These are phyloP conservation scores for Anthracocystis walkeri DNA, from an alignment of 1,284 basidiomycete genomes.

Conservation along the genomic window DNA sequence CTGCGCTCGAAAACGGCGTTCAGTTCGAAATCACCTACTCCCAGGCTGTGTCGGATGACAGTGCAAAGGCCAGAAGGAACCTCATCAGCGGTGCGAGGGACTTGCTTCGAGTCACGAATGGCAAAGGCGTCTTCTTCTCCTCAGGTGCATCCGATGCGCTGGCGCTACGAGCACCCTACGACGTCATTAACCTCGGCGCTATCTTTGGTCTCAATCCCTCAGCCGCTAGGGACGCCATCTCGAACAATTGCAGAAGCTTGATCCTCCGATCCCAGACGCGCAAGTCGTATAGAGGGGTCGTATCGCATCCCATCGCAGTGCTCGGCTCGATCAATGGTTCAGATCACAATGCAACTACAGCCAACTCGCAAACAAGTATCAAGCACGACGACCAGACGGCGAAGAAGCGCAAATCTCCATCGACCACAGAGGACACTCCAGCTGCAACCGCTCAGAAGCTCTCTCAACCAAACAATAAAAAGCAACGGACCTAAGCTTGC, in stretches of 20 bases:
- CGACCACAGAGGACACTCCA: not conserved
- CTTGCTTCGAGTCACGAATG: slow-evolving; percentile 63
- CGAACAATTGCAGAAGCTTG: slow-evolving; percentile 52
- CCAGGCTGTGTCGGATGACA: slow-evolving; percentile 34
- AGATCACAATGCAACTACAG: not conserved
- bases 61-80: slow-evolving; percentile 52
- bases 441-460: not conserved
- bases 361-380: not conserved
- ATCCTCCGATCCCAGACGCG: slow-evolving; percentile 56
- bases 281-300: slow-evolving; percentile 57
- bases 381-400: not conserved
- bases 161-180: slow-evolving; percentile 59
- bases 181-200: slow-evolving; percentile 65
- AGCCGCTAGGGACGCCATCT: slow-evolving; percentile 59
- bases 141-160: slow-evolving; percentile 54
- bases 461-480: slow-evolving; percentile 14
- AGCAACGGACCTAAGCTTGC: slow-evolving; percentile 20
- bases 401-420: slow-evolving; percentile 25
- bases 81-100: slow-evolving; percentile 63
- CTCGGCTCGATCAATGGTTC: not conserved
- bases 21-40: slow-evolving; percentile 83
- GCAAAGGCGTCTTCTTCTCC: slow-evolving; percentile 65
- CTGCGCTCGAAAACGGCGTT: slow-evolving; percentile 83
- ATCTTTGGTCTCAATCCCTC: slow-evolving; percentile 59
- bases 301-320: slow-evolving; percentile 39